These are phyloP conservation scores for Knoxia roxburghii DNA, from an alignment of 257 asterid species.

Conservation along the genomic window DNA sequence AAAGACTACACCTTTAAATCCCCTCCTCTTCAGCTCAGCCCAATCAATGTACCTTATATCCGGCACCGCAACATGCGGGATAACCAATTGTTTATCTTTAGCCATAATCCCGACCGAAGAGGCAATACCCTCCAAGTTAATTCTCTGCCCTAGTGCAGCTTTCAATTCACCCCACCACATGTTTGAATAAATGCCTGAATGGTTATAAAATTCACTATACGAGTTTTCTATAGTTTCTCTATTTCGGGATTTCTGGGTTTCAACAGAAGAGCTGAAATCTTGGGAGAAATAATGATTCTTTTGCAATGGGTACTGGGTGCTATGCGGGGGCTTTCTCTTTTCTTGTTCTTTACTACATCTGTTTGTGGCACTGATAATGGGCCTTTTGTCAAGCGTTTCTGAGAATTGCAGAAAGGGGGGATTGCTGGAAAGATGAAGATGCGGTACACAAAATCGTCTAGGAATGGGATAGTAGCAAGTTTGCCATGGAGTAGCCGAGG, in stretches of 20 bases:
- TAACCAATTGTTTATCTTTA: slow-evolving; percentile 56
- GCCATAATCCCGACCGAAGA: slow-evolving; percentile 57
- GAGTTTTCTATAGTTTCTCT: slow-evolving; percentile 17
- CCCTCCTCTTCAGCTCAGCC: slow-evolving; percentile 69
- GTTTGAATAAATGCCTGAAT: slow-evolving; percentile 40
- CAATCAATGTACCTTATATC: slow-evolving; percentile 81
- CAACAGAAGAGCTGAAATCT: slow-evolving; percentile 35
- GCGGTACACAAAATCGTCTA: slow-evolving; percentile 27
- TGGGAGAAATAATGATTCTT: slow-evolving; percentile 25
- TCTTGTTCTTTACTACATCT: slow-evolving; percentile 64
- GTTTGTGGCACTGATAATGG: slow-evolving; percentile 40
- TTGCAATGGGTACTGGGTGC: slow-evolving; percentile 19
- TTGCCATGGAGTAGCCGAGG: slow-evolving; percentile 60
- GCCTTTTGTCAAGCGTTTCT: slow-evolving; percentile 20
- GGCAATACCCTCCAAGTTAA: slow-evolving; percentile 75
- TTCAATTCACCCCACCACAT: slow-evolving; percentile 78
- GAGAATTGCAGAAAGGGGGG: slow-evolving; percentile 11
- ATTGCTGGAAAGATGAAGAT: slow-evolving; percentile 27
- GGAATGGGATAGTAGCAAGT: slow-evolving; percentile 60
- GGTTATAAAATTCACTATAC: slow-evolving; percentile 19
- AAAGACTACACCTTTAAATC: slow-evolving; percentile 90
- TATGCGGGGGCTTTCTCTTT: slow-evolving; percentile 19
- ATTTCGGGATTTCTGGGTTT: slow-evolving; percentile 27
- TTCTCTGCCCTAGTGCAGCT: slow-evolving; percentile 89
- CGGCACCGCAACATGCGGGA: slow-evolving; percentile 71